Percentiles rank a stretch among this genome's conserved stretches.
Conservation (phyloP, 371 early-diverging fungal species). For the Rhizopus microsporus region DNA sequence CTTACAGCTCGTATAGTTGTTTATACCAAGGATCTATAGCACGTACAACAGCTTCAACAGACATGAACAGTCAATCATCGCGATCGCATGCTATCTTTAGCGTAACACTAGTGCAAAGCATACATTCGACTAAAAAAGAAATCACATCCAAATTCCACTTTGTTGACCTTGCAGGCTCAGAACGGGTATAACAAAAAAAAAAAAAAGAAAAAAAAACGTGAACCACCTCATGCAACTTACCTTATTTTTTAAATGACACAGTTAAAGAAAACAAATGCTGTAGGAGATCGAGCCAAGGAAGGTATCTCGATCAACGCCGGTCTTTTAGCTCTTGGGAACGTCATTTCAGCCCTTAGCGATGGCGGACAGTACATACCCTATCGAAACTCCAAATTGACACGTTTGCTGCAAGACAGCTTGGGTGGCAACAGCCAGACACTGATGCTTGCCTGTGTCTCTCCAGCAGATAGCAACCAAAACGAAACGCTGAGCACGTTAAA, state of each 20-base stretch:
- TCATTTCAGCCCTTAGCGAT: conserved; percentile 95
- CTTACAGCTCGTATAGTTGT: conserved; percentile 17
- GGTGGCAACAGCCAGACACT: conserved; percentile 90
- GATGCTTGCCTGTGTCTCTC: conserved; percentile 89
- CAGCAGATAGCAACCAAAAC: conserved; percentile 67
- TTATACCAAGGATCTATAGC: conserved; percentile 77
- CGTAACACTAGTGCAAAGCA: conserved; percentile 43
- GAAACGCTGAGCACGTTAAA: conserved; percentile 90
- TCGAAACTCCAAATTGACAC: conserved; percentile 89
- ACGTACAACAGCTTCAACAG: conserved; percentile 94
- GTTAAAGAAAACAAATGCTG: conserved; percentile 92
- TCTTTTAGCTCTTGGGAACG: conserved; percentile 96
- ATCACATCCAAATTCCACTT: conserved; percentile 83
- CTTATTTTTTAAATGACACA: conserved; percentile 18
- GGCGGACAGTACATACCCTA: conserved; percentile 92
- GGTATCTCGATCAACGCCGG: conserved; percentile 98
- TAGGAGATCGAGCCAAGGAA: conserved; percentile 93
- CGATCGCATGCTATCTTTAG: conserved; percentile 98
- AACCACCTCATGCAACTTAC: neutral
- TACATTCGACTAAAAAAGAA: conserved; percentile 8
- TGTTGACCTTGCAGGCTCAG: conserved; percentile 97
- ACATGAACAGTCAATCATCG: conserved; percentile 88
- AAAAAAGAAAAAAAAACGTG: too few species aligned
- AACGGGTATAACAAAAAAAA: conserved; percentile 42
- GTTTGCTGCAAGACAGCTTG: conserved; percentile 26